Evolutionary conservation across 2,329 filamentous ascomycete species (phyloP), one percentile per base, ranked within the genome.

Genomic region (Verticillium nubilum): DNA sequence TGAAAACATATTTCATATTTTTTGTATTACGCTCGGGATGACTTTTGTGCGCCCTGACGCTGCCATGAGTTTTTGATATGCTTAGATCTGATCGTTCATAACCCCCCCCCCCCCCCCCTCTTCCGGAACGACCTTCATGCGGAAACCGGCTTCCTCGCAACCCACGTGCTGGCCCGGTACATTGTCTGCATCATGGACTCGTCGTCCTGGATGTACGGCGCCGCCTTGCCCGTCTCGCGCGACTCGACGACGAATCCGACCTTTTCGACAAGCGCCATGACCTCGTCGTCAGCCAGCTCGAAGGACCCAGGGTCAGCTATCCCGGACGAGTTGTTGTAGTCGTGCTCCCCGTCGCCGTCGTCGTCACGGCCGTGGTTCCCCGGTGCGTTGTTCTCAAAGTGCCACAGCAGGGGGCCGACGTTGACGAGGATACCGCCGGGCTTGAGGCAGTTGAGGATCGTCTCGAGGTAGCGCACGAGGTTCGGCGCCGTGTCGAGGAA

Each of bases 401-500:
- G 96, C 95, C 95, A 99, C 47, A 98, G 78, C 58, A 99, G 75
- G 0, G 95, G 95, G 0, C 95, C 95, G 26, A 96, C 78, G 69
- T 99, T 99, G 69, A 97, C 83, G 79, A 96, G 90, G 4, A 96
- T 68, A 0, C 95, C 95, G 27, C 89, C 90, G 0, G 85, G 80
- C 65, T 84, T 86, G 56, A 99, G 81, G 68, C 93, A 96, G 69
- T 90, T 84, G 50, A 77, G 78, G 58, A 98, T 90, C 1, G 92
- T 88, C 70, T 96, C 87, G 33, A 99, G 85, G 70, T 99, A 99
- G 2, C 89, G 85, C 58, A 98, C 89, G 31, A 97, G 72, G 71
- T 99, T 98, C 1, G 94, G 93, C 2, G 95, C 95, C 1, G 95
- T 99, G 72, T 99, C 96, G 60, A 99, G 88, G 77, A 99, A 99